phyloP scores from a whole-genome alignment of 2,329 filamentous ascomycete genomes.

The Xylariaceae sp. region DNA sequence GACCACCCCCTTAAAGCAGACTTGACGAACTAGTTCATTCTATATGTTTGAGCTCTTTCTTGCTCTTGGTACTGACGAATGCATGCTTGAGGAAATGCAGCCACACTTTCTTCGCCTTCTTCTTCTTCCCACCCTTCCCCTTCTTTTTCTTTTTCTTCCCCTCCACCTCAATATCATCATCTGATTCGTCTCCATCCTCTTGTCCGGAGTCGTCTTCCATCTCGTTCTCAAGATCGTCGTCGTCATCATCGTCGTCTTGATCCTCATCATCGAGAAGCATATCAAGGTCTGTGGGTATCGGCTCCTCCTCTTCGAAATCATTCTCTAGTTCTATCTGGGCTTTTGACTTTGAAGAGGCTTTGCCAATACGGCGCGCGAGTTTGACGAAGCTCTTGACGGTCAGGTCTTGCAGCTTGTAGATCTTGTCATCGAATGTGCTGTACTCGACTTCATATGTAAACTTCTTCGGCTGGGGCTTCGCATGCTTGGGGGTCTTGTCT shows the following conservation, averaged over 20 bases:
- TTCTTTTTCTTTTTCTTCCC: constrained; percentile 47
- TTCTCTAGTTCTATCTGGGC: neutral
- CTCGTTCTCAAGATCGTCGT: constrained; percentile 20
- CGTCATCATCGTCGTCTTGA: constrained; percentile 14
- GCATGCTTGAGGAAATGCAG: constrained; percentile 71
- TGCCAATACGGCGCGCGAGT: constrained; percentile 74
- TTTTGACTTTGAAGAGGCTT: constrained; percentile 31
- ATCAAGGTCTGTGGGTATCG: constrained; percentile 9
- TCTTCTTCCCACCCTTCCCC: constrained; percentile 54
- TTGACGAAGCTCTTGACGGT: constrained; percentile 78
- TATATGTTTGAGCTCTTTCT: constrained; percentile 57
- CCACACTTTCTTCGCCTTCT: constrained; percentile 66
- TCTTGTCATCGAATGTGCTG: constrained; percentile 69
- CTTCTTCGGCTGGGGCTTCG: constrained; percentile 53
- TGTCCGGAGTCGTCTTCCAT: constrained; percentile 18
- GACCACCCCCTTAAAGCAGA: neutral
- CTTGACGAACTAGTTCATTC: constrained; percentile 1
- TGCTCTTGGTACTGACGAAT: constrained; percentile 69
- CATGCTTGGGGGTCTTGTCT: constrained; percentile 50
- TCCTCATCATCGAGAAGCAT: constrained; percentile 5
- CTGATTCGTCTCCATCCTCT: constrained; percentile 17
- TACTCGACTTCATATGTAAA: constrained; percentile 84
- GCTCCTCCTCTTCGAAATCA: constrained; percentile 8
- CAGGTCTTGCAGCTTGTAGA: constrained; percentile 74
- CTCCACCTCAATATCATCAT: constrained; percentile 31